Conservation (phyloP, 106 monocot genomes). For the Alisma plantagoaquatica region DNA sequence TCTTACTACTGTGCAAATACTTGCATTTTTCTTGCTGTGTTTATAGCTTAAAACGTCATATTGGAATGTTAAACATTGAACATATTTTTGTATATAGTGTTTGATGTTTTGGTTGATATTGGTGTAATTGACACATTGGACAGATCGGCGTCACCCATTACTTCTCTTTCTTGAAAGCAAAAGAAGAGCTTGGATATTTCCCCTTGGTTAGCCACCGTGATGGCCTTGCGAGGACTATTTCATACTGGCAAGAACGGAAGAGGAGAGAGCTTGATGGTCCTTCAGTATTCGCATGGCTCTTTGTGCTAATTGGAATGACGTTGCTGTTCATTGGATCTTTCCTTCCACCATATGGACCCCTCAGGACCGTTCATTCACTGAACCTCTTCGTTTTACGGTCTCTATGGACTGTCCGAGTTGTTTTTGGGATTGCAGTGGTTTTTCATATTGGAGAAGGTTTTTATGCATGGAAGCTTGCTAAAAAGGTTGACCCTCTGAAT, state of each 20-base stretch:
- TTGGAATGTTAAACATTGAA: too few species aligned
- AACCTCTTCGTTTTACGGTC: constrained; percentile 54
- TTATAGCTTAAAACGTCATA: too few species aligned
- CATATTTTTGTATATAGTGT: too few species aligned
- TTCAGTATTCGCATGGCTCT: constrained; percentile 43
- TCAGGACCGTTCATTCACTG: constrained; percentile 23
- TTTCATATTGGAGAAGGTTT: constrained; percentile 58
- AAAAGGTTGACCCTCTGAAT: constrained; percentile 63
- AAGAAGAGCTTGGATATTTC: constrained; percentile 74
- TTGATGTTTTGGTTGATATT: too few species aligned
- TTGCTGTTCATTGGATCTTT: constrained; percentile 48
- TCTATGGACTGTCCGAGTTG: constrained; percentile 22
- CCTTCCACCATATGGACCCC: constrained; percentile 54
- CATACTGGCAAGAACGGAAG: constrained; percentile 75
- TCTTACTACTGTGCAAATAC: too few species aligned
- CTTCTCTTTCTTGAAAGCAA: constrained; percentile 84
- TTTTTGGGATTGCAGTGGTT: constrained; percentile 30
- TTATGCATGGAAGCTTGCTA: constrained; percentile 70
- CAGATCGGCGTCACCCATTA: constrained; percentile 97
- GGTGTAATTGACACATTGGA: too few species aligned
- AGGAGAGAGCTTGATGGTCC: constrained; percentile 72
- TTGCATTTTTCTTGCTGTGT: too few species aligned
- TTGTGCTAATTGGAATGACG: constrained; percentile 37
- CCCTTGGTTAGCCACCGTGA: constrained; percentile 69
- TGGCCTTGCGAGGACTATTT: constrained; percentile 63